Conservation (phyloP, 129 eudicot species). For the Ambrosia artemisiifolia region DNA sequence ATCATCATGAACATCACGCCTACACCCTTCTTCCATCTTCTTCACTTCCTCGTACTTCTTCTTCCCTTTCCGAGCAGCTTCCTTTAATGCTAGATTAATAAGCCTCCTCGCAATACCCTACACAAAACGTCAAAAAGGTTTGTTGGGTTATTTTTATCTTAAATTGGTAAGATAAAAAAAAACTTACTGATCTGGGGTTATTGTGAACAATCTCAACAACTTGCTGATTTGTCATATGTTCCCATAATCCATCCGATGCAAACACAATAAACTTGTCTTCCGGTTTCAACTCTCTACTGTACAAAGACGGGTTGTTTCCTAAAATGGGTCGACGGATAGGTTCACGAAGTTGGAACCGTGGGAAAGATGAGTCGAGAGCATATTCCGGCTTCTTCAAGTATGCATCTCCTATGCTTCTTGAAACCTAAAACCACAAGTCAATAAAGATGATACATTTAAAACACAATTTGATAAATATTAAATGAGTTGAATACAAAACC, state of each 20-base stretch:
- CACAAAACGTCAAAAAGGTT: neutral
- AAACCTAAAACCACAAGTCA: conserved; percentile 45
- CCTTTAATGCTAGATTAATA: conserved; percentile 44
- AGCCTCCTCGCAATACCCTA: conserved; percentile 86
- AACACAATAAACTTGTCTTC: conserved; percentile 75
- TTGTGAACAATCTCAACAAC: conserved; percentile 77
- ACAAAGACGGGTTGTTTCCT: conserved; percentile 54
- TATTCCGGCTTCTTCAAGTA: conserved; percentile 71
- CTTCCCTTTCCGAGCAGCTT: conserved; percentile 50
- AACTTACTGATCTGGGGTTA: conserved; percentile 59
- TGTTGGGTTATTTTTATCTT: neutral
- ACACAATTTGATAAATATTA: neutral
- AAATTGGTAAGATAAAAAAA: conserved; percentile 1
- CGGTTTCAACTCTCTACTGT: conserved; percentile 40
- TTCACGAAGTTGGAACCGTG: conserved; percentile 51
- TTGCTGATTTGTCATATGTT: conserved; percentile 63
- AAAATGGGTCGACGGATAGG: conserved; percentile 61
- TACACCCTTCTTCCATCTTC: conserved; percentile 45
- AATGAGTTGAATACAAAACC: conserved; percentile 37
- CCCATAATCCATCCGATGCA: conserved; percentile 98
- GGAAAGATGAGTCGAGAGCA: conserved; percentile 48
- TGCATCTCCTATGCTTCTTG: conserved; percentile 83
- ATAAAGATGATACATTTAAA: conserved; percentile 1
- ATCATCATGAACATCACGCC: conserved; percentile 71
- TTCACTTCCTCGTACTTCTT: conserved; percentile 53